These are phyloP conservation scores for Talaromyces liani DNA, from an alignment of 495 filamentous ascomycete species.

Conservation along the genomic window DNA sequence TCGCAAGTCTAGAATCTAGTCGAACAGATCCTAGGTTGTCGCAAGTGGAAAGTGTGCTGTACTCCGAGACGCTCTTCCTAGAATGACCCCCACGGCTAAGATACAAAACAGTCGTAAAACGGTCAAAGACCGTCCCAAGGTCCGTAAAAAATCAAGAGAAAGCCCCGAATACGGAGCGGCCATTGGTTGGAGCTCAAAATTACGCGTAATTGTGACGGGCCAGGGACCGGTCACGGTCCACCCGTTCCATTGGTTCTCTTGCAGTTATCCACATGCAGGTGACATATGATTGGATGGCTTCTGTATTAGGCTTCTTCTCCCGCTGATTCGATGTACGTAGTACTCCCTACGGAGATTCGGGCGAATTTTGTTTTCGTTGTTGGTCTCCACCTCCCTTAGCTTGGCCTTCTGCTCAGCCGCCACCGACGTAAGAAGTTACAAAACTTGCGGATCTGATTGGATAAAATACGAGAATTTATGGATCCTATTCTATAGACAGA, in stretches of 20 bases:
- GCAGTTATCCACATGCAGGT: background rate
- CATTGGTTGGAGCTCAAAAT: background rate
- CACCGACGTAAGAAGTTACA: constrained; percentile 1
- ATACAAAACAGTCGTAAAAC: background rate
- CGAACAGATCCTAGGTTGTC: background rate
- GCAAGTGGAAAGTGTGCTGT: background rate
- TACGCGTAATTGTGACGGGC: background rate
- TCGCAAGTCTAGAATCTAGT: background rate
- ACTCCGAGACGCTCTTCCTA: background rate
- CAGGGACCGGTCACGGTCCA: background rate
- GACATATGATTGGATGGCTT: background rate
- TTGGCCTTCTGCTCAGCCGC: constrained; percentile 1
- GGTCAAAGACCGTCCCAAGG: background rate
- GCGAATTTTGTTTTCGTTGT: background rate
- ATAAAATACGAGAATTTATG: background rate
- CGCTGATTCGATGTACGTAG: constrained; percentile 5
- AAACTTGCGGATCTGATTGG: background rate
- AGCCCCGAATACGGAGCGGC: background rate
- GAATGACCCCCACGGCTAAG: background rate
- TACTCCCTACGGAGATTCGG: too few relatives aligned
- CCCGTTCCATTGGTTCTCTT: background rate
- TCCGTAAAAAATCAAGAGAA: background rate
- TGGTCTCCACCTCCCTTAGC: background rate
- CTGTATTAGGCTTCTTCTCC: background rate
- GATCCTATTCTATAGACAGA: background rate